Base-by-base conservation (phyloP, 345 rosid genomes). In the Hirschfeldia incana region DNA sequence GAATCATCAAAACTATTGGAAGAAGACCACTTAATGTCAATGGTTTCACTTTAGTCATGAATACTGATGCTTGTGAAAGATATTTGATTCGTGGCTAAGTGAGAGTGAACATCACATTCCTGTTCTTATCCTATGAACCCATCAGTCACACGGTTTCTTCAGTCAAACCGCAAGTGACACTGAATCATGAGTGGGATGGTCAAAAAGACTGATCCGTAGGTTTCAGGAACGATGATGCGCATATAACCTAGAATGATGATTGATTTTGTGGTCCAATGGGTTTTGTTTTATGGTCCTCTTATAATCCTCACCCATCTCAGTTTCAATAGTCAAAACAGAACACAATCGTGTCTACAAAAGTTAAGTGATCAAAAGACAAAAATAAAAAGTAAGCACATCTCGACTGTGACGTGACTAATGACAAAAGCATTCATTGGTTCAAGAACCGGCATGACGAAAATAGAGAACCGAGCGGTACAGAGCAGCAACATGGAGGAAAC, bases 401-500 rank as follows among this genome's bases (percentile, higher is more conserved):
- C 21, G 21, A 21, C 21, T 21, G 21, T 21, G 21, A 21, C 21
- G 21, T 21, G 21, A 21, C 21, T 27, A 7, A 57, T 37, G 73
- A 46, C 11, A 29, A 55, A 27, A 26, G 15, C 46, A 63, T 55
- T 28, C 17, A 34, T 37, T 63, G 79, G 32, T 65, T 84, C 70
- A 89, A 1, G 88, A 83, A 46, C 98, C 96, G 5, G 94, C 90
- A 68, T 92, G 91, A 58, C 98, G 97, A 67, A 42, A 73, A 82
- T 89, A 85, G 59, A 95, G 91, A 21, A 95, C 93, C 0, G 99
- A 90, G 2, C 96, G 96, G 81, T 95, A 93, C 21, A 93, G 33
- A 15, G 97, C 89, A 75, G 98, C 97, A 57, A 95, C 88, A 51
- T 93, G 94, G 78, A 95, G 96, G 87, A 90, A 85, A 83, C 87